Evolutionary conservation across 129 eudicot genomes (phyloP).

Genomic region (Heracleum sosnowskyi): DNA sequence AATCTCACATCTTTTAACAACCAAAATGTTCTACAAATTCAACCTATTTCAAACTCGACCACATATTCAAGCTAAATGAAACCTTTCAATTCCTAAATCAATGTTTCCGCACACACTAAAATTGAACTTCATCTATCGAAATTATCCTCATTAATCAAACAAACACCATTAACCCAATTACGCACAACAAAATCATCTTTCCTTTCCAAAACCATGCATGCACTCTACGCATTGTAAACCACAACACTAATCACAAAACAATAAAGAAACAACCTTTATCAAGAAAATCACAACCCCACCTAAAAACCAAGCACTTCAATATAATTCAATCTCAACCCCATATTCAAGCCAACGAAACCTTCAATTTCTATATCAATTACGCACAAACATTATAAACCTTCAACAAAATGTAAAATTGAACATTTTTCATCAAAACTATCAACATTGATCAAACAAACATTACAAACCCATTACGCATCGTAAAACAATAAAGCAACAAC

Average conservation of each 20-base stretch:
- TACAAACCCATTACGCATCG: too few species aligned
- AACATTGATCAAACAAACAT: too few species aligned
- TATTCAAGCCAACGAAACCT: too few species aligned
- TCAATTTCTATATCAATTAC: too few species aligned
- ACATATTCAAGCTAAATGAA: slow-evolving; percentile 6
- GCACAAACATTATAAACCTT: too few species aligned
- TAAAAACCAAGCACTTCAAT: too few species aligned
- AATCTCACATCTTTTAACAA: neutral
- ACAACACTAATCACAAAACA: neutral
- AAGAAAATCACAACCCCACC: neutral
- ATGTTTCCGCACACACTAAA: neutral
- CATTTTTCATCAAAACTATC: too few species aligned
- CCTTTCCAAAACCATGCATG: neutral
- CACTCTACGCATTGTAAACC: neutral
- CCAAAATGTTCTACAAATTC: slow-evolving; percentile 12
- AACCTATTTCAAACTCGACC: slow-evolving; percentile 10
- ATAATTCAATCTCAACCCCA: too few species aligned
- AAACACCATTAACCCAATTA: neutral
- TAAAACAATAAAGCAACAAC: too few species aligned
- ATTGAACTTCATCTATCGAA: too few species aligned
- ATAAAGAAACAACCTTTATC: neutral
- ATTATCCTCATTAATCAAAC: neutral
- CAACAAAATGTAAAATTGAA: too few species aligned
- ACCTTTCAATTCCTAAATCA: slow-evolving; percentile 17
- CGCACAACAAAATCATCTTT: neutral